A percentile compares a stretch with the other conserved stretches of the same genome.
Conservation (phyloP, 129 eudicot species). For the Erigeron canadensis region DNA sequence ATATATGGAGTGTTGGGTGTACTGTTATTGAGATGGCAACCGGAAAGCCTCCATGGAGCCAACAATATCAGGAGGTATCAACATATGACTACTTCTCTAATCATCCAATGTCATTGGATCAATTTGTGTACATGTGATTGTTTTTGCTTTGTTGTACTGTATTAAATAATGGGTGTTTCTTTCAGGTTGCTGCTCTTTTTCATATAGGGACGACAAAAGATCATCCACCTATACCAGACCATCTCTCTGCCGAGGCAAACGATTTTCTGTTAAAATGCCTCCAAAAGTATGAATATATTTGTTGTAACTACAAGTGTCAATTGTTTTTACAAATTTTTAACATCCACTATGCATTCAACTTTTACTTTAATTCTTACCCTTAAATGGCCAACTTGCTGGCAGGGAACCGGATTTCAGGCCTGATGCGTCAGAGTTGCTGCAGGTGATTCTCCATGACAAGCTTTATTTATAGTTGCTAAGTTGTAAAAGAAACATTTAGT, state of each 20-base stretch:
- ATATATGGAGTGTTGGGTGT: slow-evolving; percentile 99
- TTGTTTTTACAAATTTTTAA: neutral
- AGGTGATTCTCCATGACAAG: slow-evolving; percentile 49
- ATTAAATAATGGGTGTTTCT: slow-evolving; percentile 22
- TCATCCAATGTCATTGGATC: neutral
- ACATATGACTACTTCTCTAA: neutral
- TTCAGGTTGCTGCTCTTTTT: slow-evolving; percentile 94
- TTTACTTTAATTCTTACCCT: neutral
- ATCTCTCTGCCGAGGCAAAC: slow-evolving; percentile 88
- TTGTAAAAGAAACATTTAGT: slow-evolving; percentile 1
- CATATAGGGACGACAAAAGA: slow-evolving; percentile 96
- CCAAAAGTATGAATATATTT: slow-evolving; percentile 63
- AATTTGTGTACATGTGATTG: neutral
- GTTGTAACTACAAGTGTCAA: neutral
- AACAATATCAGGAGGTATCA: slow-evolving; percentile 91
- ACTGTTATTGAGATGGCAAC: slow-evolving; percentile 99
- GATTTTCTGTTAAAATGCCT: slow-evolving; percentile 88
- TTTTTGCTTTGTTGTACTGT: neutral
- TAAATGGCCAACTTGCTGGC: slow-evolving; percentile 28
- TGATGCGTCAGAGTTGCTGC: slow-evolving; percentile 79
- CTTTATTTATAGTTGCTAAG: slow-evolving; percentile 19
- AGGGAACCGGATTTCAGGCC: slow-evolving; percentile 89
- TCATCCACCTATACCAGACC: slow-evolving; percentile 98
- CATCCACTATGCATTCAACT: neutral
- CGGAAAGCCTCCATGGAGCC: slow-evolving; percentile 99